phyloP scores from a whole-genome alignment of 2,329 filamentous ascomycete species.

The Orbilia javanica region DNA sequence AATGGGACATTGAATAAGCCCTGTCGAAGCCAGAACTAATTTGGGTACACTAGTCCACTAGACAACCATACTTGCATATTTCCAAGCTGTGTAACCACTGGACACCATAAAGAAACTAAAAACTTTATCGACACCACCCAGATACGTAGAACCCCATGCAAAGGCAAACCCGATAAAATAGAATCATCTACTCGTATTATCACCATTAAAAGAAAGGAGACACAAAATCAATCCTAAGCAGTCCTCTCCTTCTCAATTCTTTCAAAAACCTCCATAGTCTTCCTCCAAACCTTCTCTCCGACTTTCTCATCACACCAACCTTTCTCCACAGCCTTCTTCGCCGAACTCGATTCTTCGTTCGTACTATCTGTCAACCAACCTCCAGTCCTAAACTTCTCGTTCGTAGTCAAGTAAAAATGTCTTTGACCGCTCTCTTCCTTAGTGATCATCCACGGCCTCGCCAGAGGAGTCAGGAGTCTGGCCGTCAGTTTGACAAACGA shows the following conservation, averaged over 20 bases:
- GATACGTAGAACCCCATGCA: not conserved
- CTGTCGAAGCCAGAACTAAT: conserved; percentile 22
- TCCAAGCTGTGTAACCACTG: conserved; percentile 2
- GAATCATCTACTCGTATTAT: not conserved
- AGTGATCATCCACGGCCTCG: conserved; percentile 57
- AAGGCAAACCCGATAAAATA: not conserved
- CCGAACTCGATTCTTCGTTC: conserved; percentile 50
- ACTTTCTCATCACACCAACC: conserved; percentile 46
- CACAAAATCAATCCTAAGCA: conserved; percentile 5
- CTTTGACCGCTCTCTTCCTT: conserved; percentile 59
- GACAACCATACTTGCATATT: conserved; percentile 5
- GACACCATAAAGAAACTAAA: not conserved
- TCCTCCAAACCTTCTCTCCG: conserved; percentile 59
- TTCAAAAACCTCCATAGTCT: conserved; percentile 53
- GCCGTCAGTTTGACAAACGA: conserved; percentile 61
- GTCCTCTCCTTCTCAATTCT: conserved; percentile 44
- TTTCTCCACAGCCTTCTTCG: conserved; percentile 25
- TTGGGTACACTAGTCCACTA: conserved; percentile 8
- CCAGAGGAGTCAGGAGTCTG: conserved; percentile 53
- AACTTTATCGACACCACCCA: not conserved
- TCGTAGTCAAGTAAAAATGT: conserved; percentile 59
- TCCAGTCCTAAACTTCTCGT: conserved; percentile 59
- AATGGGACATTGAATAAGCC: not conserved
- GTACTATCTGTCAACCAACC: conserved; percentile 58
- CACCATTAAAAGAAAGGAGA: too few relatives aligned